Base-by-base conservation (phyloP, 768 basidiomycete species). In the Boletus coccyginus region DNA sequence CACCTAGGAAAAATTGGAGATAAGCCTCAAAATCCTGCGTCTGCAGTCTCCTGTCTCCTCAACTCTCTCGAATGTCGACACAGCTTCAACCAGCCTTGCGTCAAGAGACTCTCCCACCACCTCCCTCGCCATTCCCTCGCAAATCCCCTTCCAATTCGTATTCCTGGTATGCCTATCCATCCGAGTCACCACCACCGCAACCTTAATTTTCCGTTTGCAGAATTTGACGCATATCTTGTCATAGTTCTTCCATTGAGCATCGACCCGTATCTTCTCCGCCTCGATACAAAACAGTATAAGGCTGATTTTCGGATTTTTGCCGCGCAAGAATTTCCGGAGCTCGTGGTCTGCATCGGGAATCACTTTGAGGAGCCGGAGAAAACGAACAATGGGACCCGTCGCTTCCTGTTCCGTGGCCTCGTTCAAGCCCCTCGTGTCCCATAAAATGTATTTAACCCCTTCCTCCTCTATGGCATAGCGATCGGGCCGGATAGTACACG, bases 141-240 rank as follows among this genome's bases (percentile, higher is more conserved):
- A 59, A 1, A 29, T 46, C 10, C 1, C 17, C 36, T 3, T 52
- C 61, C 56, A 62, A 8, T 45, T 32, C 13, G 36, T 50, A 5
- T 27, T 29, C 41, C 38, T 14, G n/a, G 31, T 58, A 29, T 33
- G 7, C 50, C 0, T 2, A 46, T 52, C 53, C 57, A 59, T 44
- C 41, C 41, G 52, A 29, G 59, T 63, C 14, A 64, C 62, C 21
- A 61, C 52, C 43, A 64, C 58, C 16, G 39, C 62, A 11, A 64
- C 36, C 35, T 47, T 62, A 51, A 45, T 21, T 11, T 24, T 54
- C n/a, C 35, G 51, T 35, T 36, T 57, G 46, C 59, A 56, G 32
- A 61, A 64, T 33, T 58, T 55, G 31, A n/a, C 39, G 32, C 38
- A 52, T 47, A 65, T 53, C 21, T 53, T 62, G 43, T 33, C 21